Evolutionary conservation across 805 yeast genomes (phyloP).

Genomic region (Yarrowia sp.): DNA sequence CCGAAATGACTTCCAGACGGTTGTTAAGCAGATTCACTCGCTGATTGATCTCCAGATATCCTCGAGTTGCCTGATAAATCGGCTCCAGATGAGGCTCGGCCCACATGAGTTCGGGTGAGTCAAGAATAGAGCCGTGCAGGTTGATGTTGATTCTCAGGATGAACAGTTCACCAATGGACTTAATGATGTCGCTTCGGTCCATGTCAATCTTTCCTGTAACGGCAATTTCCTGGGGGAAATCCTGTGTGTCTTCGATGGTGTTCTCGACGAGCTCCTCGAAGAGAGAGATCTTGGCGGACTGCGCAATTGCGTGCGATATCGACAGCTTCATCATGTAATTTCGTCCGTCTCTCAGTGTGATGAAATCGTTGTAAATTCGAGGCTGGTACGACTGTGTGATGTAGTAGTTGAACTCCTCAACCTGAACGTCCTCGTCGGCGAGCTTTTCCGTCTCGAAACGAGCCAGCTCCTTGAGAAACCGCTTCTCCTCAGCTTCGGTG

Average conservation of each 20-base stretch:
- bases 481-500: constrained; percentile 73
- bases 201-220: constrained; percentile 90
- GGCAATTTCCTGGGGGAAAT: constrained; percentile 94
- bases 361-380: constrained; percentile 91
- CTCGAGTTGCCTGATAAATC: constrained; percentile 94
- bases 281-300: constrained; percentile 88
- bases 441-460: constrained; percentile 86
- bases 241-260: constrained; percentile 96
- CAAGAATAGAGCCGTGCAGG: constrained; percentile 62
- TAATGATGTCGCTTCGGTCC: constrained; percentile 94
- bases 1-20: constrained; percentile 89
- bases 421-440: constrained; percentile 86
- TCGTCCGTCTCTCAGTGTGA: constrained; percentile 82
- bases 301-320: constrained; percentile 93
- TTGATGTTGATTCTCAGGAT: constrained; percentile 55
- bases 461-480: constrained; percentile 81
- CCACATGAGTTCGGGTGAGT: constrained; percentile 99
- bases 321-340: constrained; percentile 91
- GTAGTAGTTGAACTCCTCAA: constrained; percentile 93
- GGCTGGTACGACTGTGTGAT: constrained; percentile 94
- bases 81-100: constrained; percentile 98
- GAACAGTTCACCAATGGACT: constrained; percentile 92
- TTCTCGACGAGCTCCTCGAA: constrained; percentile 96
- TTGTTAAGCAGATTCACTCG: constrained; percentile 87
- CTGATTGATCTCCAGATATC: constrained; percentile 92